Base-by-base conservation (phyloP, 345 rosid genomes). In the Eucalyptus cladocalyx region DNA sequence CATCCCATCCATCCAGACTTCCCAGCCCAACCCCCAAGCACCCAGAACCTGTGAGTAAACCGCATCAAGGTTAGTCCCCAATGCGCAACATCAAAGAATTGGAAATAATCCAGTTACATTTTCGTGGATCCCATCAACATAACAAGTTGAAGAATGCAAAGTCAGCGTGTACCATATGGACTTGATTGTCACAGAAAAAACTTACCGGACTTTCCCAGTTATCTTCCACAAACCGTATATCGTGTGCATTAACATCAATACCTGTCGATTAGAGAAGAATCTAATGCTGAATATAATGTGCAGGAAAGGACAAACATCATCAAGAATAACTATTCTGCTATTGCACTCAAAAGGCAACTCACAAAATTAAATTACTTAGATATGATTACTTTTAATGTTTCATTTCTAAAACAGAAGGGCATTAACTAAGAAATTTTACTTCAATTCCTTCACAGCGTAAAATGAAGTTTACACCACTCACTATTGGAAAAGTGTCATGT, bases 21-120 rank as follows among this genome's bases (percentile, higher is more conserved):
- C 99, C 99, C 99, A 97, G 65, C 99, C 99, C 93, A 97, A 94
- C 28, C 99, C 99, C 99, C 99, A 97, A 62, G 99, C 99, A 93
- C 99, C 99, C 89, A 97, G 97, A 89, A 97, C 99, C 99, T 97
- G 91, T 87, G 88, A 88, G 88, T 43, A 92, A 91, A 83, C 51
- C 50, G 24, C 24, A 37, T 80, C n/a, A 88, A 53, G 53, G 18
- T 88, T 53, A 37, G 81, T 72, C 45, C 40, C 45, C 81, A 37
- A 45, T 11, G 45, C 42, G 45, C 81, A 37, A 72, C 28, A 72
- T 72, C 86, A 88, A 21, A 88, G 83, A 48, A 86, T 47, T 62
- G 40, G 54, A 76, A 87, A 80, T 86, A 60, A 86, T 80, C 19
- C 5, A 72, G 81, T 37, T 72, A 42, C 81, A 85, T 11, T 47